phyloP scores from a whole-genome alignment of 306 rosid species.

The Vigna nakashimae region DNA sequence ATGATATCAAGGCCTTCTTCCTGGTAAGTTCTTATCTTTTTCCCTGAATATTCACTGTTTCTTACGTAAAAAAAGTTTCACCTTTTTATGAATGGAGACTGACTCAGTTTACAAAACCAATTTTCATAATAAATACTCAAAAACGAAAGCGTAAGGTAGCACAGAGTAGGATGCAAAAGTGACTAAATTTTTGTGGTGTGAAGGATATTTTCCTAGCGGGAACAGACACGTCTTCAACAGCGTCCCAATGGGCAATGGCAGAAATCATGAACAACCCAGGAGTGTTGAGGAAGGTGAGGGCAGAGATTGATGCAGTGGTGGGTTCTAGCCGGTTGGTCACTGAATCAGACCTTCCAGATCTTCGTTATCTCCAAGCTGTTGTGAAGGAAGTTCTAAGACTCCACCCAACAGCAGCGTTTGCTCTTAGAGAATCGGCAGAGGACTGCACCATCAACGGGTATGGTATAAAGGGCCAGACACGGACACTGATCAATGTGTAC shows the following conservation, averaged over 20 bases:
- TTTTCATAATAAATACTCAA: too few relatives aligned
- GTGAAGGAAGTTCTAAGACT: constrained; percentile 55
- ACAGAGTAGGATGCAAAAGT: background rate
- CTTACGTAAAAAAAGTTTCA: background rate
- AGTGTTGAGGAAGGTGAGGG: constrained; percentile 39
- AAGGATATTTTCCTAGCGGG: constrained; percentile 63
- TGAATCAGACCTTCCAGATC: constrained; percentile 51
- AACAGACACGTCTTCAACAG: constrained; percentile 55
- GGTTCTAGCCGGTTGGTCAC: constrained; percentile 44
- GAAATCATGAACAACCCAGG: constrained; percentile 52
- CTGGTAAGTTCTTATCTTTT: constrained; percentile 52
- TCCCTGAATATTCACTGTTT: background rate
- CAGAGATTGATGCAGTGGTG: constrained; percentile 50
- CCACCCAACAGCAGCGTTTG: constrained; percentile 54
- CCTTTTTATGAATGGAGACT: too few relatives aligned
- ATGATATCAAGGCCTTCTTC: constrained; percentile 69
- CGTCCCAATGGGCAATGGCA: constrained; percentile 58
- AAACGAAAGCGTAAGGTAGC: too few relatives aligned
- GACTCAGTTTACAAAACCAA: too few relatives aligned
- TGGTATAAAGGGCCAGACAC: constrained; percentile 42
- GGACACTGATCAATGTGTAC: constrained; percentile 53
- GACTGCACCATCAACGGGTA: constrained; percentile 54
- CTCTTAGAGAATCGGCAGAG: constrained; percentile 45
- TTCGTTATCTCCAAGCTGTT: constrained; percentile 52
- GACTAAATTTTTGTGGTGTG: background rate